phyloP scores from a whole-genome alignment of 495 filamentous ascomycete genomes.

The Aspergillus cristatus region DNA sequence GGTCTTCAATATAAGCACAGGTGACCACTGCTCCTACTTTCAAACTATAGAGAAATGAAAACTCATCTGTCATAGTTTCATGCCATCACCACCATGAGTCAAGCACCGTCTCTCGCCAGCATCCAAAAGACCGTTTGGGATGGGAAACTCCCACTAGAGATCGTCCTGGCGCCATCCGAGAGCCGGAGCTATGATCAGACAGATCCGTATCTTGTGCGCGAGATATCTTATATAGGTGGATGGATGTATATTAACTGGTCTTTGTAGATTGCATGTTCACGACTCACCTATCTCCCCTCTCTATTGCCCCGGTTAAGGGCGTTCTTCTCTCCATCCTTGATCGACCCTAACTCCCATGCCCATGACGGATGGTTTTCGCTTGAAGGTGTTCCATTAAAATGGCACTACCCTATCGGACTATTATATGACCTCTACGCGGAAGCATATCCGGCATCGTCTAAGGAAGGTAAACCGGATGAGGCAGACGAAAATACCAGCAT shows the following conservation, averaged over 20 bases:
- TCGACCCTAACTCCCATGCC: constrained; percentile 47
- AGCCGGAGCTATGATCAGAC: constrained; percentile 45
- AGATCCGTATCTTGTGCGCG: constrained; percentile 48
- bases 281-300: constrained; percentile 56
- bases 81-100: not conserved
- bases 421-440: constrained; percentile 82
- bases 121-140: constrained; percentile 44
- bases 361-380: constrained; percentile 64
- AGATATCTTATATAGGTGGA: constrained; percentile 5
- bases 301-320: constrained; percentile 67
- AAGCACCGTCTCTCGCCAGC: constrained; percentile 15
- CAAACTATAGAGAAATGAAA: no score
- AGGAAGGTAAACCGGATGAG: constrained; percentile 1
- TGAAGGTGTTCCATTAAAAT: constrained; percentile 72
- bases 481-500: constrained; percentile 3
- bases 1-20: no score
- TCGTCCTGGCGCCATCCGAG: constrained; percentile 42
- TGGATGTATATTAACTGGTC: constrained; percentile 4
- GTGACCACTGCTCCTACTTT: no score
- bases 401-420: constrained; percentile 81
- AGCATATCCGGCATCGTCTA: constrained; percentile 41
- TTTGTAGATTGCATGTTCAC: constrained; percentile 40
- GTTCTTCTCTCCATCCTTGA: constrained; percentile 70
- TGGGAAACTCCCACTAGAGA: constrained; percentile 42
- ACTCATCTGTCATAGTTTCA: no score